Percentiles rank a stretch among this genome's conserved stretches.
phyloP scores from a whole-genome alignment of 352 stramenopile species.

The Phytopythium aichiense region DNA sequence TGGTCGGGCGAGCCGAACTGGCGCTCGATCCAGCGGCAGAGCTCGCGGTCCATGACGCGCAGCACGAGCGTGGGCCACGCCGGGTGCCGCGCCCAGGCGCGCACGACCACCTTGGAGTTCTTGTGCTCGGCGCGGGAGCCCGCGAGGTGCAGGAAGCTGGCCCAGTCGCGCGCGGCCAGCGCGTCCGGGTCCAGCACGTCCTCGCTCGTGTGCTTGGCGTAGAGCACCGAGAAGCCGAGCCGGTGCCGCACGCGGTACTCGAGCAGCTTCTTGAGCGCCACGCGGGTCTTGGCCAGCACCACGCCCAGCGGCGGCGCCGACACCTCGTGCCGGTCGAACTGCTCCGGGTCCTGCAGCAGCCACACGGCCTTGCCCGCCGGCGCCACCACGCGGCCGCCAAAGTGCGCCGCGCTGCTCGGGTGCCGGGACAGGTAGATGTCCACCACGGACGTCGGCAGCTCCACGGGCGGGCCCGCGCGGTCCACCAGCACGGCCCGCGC shows the following conservation, averaged over 20 bases:
- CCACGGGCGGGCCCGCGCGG: constrained; percentile 18
- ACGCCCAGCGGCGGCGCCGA: constrained; percentile 62
- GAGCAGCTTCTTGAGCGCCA: constrained; percentile 77
- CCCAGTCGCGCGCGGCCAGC: constrained; percentile 61
- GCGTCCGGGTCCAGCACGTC: constrained; percentile 50
- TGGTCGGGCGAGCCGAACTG: constrained; percentile 38
- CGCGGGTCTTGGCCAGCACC: constrained; percentile 83
- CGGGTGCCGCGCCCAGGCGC: constrained; percentile 62
- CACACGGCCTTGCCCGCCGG: constrained; percentile 72
- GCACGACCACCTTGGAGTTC: constrained; percentile 69
- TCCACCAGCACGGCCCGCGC: constrained; percentile 50
- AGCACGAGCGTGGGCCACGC: constrained; percentile 73
- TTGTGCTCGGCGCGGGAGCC: constrained; percentile 58
- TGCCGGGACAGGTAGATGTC: constrained; percentile 78
- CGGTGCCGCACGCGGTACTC: constrained; percentile 74
- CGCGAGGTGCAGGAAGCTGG: constrained; percentile 64
- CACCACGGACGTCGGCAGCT: constrained; percentile 68
- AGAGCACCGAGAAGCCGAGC: constrained; percentile 75
- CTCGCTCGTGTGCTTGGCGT: constrained; percentile 79
- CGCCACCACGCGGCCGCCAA: constrained; percentile 24
- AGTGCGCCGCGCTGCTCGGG: constrained; percentile 47
- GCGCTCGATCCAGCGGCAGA: constrained; percentile 65
- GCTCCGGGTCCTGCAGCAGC: constrained; percentile 86
- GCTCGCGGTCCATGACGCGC: constrained; percentile 56
- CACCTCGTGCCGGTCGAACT: constrained; percentile 79